Evolutionary conservation across 192 early-diverging fungal genomes (phyloP), one percentile per base, ranked within the genome.

Genomic region (Coemansia sp.): DNA sequence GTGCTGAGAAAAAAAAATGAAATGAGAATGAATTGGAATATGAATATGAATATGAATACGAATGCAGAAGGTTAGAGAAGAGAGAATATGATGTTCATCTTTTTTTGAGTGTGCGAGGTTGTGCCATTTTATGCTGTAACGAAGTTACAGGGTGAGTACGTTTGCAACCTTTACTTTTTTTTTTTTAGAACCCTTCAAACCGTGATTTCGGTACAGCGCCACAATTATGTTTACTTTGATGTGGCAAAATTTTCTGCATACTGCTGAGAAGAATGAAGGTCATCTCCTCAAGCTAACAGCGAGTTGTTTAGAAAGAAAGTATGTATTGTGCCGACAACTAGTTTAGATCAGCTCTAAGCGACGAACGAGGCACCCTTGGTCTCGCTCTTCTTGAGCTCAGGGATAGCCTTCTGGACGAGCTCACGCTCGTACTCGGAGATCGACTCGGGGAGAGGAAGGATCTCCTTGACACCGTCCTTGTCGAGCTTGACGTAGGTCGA

Each of bases 371-470:
- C 60, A 68, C 97, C 97, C 92, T 98, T 98, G 71, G 73, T 75
- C 82, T 97, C 96, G 89, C 95, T 99, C 72, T 87, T 88, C 89
- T 92, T 91, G 63, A 99, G 90, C 87, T 99, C 96, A 34, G 94
- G 92, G 57, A 96, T 82, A 71, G 92, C 94, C 38, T 84, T 91
- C 49, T 89, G 76, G 74, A 95, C 86, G 31, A 99, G 87, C 65
- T 91, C 87, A 86, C 95, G 83, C 89, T 99, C 97, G 78, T 93
- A 97, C 67, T 80, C 89, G 44, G 90, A 88, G 64, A 97, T 71
- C 69, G 43, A 63, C 41, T 87, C 72, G 33, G 93, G 94, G 63
- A 99, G 73, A 24, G 88, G 87, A 73, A 93, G 86, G 66, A 99
- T 93, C 88, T 95, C 93, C 75, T 87, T 86, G 72, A 97, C 92